Base-by-base conservation (phyloP, 2,329 filamentous ascomycete genomes). In the Cytospora schulzeri region DNA sequence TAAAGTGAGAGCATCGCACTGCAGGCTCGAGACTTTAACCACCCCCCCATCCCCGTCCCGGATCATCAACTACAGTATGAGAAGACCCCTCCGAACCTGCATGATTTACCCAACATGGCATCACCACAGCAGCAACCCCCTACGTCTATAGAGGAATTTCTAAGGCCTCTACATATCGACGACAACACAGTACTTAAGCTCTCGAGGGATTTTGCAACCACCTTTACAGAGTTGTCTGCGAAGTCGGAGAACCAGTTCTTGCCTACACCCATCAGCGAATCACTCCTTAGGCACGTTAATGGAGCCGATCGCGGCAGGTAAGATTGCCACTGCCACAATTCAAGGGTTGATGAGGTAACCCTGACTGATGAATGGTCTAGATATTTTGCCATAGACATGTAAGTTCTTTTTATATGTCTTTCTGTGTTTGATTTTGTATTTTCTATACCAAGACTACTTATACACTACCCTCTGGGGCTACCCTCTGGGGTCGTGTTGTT, bases 301-400 rank as follows among this genome's bases (percentile, higher is more conserved):
- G 71, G 72, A 60, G 76, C 78, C 67, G 77, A 77, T 66, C 62
- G 65, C 65, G 80, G 81, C 72, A 75, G 83, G 85, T 83, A 76
- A 76, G 57, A 57, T 35, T 29, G 15, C 33, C 45, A 31, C 19
- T 52, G 38, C 64, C 45, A 41, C 41, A 53, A 48, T 45, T 9
- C 33, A 35, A 15, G 8, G 41, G 45, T n/a, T 31, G 26, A 14
- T 22, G 41, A 22, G 24, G 41, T 22, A 7, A 38, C 26, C 45
- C 48, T 67, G 61, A 41, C 62, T 57, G 14, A 38, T n/a, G 51
- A 63, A 71, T 55, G 12, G 52, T 53, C 26, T 70, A 88, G 85
- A 67, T 83, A 85, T 75, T 81, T 83, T 68, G 88, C 81, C 64
- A 88, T 88, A 76, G 89, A 87, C 76, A 88, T 87, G 88, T 90